A percentile compares a stretch with the other conserved stretches of the same genome.
These are phyloP conservation scores for Calonectria honghensis DNA, from an alignment of 2,329 filamentous ascomycete genomes.

Conservation along the genomic window DNA sequence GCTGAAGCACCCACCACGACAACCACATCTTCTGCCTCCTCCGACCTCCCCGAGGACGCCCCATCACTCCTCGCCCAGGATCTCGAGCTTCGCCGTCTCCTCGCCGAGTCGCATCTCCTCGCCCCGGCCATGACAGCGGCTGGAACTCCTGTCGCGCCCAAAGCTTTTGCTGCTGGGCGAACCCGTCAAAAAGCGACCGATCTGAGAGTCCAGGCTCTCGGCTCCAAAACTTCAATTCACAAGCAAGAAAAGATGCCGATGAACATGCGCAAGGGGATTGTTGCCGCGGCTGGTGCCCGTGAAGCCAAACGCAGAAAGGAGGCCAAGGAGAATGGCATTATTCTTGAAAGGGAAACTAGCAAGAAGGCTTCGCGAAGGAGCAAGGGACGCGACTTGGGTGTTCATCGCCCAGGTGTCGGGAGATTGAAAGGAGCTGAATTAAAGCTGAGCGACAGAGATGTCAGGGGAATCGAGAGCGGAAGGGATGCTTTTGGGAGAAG, in stretches of 20 bases:
- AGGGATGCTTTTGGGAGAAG: slow-evolving; percentile 65
- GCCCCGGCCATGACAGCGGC: slow-evolving; percentile 66
- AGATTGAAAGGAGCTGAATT: slow-evolving; percentile 87
- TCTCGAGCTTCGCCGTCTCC: slow-evolving; percentile 90
- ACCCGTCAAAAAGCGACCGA: slow-evolving; percentile 89
- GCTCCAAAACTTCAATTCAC: slow-evolving; percentile 84
- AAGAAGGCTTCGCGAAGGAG: slow-evolving; percentile 63
- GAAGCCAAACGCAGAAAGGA: slow-evolving; percentile 85
- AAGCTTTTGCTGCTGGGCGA: slow-evolving; percentile 75
- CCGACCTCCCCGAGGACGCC: slow-evolving; percentile 73
- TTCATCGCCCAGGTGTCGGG: slow-evolving; percentile 87
- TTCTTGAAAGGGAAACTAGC: slow-evolving; percentile 79
- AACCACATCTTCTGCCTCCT: slow-evolving; percentile 52
- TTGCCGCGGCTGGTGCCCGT: slow-evolving; percentile 76
- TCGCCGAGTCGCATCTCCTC: slow-evolving; percentile 94
- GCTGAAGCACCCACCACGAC: slow-evolving; percentile 45
- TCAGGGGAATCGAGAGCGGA: slow-evolving; percentile 80
- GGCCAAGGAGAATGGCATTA: slow-evolving; percentile 92
- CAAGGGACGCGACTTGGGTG: slow-evolving; percentile 72
- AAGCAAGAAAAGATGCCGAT: slow-evolving; percentile 93
- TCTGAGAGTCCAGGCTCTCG: slow-evolving; percentile 86
- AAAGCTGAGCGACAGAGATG: slow-evolving; percentile 85
- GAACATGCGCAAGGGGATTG: slow-evolving; percentile 89
- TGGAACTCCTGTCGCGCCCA: slow-evolving; percentile 61
- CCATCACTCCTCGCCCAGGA: slow-evolving; percentile 90